Percentiles rank a stretch among this genome's conserved stretches.
Evolutionary conservation across 2,329 filamentous ascomycete genomes (phyloP).

Genomic region (Fusarium zealandicum): DNA sequence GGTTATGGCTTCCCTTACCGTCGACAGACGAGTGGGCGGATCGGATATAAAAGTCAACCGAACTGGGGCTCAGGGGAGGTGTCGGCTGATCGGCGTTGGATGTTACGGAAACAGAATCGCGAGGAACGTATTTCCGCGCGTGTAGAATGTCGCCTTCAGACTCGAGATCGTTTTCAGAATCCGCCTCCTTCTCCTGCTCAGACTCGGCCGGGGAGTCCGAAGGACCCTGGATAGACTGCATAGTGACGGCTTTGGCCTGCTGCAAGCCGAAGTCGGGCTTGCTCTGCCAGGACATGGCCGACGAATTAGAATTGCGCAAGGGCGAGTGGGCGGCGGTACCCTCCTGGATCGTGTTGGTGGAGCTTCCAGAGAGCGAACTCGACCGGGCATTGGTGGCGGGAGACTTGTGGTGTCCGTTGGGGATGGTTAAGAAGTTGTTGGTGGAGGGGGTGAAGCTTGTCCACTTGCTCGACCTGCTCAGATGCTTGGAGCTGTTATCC

Average conservation of each 20-base stretch:
- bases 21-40: slow-evolving; percentile 50
- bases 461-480: slow-evolving; percentile 48
- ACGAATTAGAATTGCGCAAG: slow-evolving; percentile 49
- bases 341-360: slow-evolving; percentile 38
- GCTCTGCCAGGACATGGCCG: slow-evolving; percentile 45
- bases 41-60: slow-evolving; percentile 57
- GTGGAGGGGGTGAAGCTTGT: slow-evolving; percentile 50
- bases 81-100: slow-evolving; percentile 53
- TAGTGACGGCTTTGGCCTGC: slow-evolving; percentile 51
- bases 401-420: slow-evolving; percentile 32
- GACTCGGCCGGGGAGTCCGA: slow-evolving; percentile 35
- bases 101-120: slow-evolving; percentile 36
- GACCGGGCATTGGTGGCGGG: slow-evolving; percentile 31
- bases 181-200: slow-evolving; percentile 23
- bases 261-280: slow-evolving; percentile 45
- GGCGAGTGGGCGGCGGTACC: slow-evolving; percentile 30
- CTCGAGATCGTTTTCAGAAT: slow-evolving; percentile 24
- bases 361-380: slow-evolving; percentile 38
- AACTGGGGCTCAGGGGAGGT: slow-evolving; percentile 60
- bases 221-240: slow-evolving; percentile 44
- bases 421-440: slow-evolving; percentile 54
- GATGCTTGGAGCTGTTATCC: slow-evolving; percentile 36
- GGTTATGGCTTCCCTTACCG: slow-evolving; percentile 43
- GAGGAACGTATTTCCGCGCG: slow-evolving; percentile 26
- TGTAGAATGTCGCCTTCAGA: slow-evolving; percentile 25